Conservation (phyloP, 106 monocot genomes). For the Agapanthus africanus region DNA sequence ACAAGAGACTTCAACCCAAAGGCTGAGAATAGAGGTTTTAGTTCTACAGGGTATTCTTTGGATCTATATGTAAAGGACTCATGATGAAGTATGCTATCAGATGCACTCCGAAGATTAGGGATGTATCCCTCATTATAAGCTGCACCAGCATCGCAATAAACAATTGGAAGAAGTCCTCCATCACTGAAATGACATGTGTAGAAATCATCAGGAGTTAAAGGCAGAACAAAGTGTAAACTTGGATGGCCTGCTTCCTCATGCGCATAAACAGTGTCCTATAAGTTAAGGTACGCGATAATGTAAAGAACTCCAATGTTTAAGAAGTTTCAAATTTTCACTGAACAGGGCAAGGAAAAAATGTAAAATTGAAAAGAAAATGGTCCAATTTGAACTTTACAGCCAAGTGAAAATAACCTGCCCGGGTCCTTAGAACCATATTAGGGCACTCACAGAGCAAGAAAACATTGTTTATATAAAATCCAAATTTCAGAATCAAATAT, state of each 20-base stretch:
- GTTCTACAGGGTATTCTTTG: slow-evolving; percentile 70
- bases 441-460: neutral
- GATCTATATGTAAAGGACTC: slow-evolving; percentile 18
- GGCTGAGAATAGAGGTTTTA: slow-evolving; percentile 86
- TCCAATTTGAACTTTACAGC: neutral
- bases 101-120: slow-evolving; percentile 18
- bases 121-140: slow-evolving; percentile 23
- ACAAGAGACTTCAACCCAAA: slow-evolving; percentile 63
- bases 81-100: slow-evolving; percentile 10
- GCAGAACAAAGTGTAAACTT: neutral
- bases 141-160: slow-evolving; percentile 76
- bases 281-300: neutral
- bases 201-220: neutral
- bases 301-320: neutral
- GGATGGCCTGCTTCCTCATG: neutral
- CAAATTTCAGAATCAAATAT: neutral
- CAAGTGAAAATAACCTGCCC: neutral
- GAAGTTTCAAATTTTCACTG: no score
- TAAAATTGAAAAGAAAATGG: neutral
- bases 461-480: neutral
- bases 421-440: no score
- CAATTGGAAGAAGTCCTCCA: slow-evolving; percentile 51
- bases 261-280: neutral
- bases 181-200: slow-evolving; percentile 30
- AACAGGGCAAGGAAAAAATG: neutral